Evolutionary conservation across 768 basidiomycete genomes (phyloP).

Genomic region (Cyathus striatus): DNA sequence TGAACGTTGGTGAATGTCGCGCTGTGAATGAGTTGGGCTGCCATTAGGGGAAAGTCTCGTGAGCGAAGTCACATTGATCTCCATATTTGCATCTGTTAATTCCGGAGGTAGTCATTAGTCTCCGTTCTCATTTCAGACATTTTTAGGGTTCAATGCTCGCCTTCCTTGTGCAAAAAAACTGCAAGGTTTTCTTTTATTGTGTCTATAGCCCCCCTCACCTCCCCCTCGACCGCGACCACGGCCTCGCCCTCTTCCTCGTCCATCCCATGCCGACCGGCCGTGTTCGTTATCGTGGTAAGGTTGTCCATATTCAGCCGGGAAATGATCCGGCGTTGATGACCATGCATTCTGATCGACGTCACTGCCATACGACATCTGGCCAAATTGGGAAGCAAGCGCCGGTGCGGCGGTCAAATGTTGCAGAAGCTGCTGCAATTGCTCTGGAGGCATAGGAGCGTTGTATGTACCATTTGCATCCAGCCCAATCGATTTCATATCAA

Average conservation of each 20-base stretch:
- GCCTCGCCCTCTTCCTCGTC: slow-evolving; percentile 43
- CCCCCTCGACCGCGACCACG: slow-evolving; percentile 54
- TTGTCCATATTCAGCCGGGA: slow-evolving; percentile 47
- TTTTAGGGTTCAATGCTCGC: slow-evolving; percentile 65
- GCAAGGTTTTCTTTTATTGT: slow-evolving; percentile 85
- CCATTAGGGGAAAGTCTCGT: slow-evolving; percentile 39
- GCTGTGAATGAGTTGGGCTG: neutral
- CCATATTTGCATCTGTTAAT: slow-evolving; percentile 83
- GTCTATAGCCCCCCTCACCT: slow-evolving; percentile 63
- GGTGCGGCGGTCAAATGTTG: slow-evolving; percentile 25
- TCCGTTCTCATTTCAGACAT: slow-evolving; percentile 30
- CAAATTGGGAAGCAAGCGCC: slow-evolving; percentile 18
- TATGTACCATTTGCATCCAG: slow-evolving; percentile 42
- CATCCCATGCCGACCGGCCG: slow-evolving; percentile 36
- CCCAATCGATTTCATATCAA: slow-evolving; percentile 32
- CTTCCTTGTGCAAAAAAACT: slow-evolving; percentile 89
- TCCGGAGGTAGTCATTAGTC: slow-evolving; percentile 39
- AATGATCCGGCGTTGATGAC: slow-evolving; percentile 33
- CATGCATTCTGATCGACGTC: slow-evolving; percentile 32
- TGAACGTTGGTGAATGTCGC: too few species aligned
- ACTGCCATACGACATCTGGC: slow-evolving; percentile 14
- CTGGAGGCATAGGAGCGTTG: slow-evolving; percentile 42
- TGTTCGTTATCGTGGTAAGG: slow-evolving; percentile 43
- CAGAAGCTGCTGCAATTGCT: slow-evolving; percentile 62
- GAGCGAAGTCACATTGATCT: slow-evolving; percentile 83